Evolutionary conservation across 23 red algal genomes (phyloP), one percentile per base, ranked within the genome.

Genomic region (Gracilaria domingensis): DNA sequence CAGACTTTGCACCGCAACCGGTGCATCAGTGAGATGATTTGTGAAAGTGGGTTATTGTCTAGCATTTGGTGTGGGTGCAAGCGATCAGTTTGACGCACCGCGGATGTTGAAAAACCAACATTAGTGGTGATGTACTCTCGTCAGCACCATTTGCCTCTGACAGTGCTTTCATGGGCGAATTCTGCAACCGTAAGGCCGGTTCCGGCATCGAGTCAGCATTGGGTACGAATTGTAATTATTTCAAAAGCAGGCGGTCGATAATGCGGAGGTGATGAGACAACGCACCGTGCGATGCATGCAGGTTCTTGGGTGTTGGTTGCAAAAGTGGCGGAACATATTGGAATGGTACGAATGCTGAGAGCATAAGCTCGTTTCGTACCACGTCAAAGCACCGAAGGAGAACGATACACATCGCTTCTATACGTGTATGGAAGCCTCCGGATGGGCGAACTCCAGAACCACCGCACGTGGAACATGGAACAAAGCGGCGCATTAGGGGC

Each of bases 21-120:
- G 95, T 8, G 56, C 92, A n/a, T 92, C 95, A 16, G 85, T 94
- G 11, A 91, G 95, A 32, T 98, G 95, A 29, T 98, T 95, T 70
- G 69, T 73, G 12, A 91, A 91, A 8, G 95, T 49, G 5, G 91
- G 95, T 35, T 91, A 92, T 58, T 91, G 95, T 23, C 70, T 95
- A 30, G 85, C 79, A 3, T 79, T 98, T 1, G 95, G 95, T 1
- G 75, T 98, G 32, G 95, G 95, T 51, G 54, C 17, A 79, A 90
- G 29, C 48, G 75, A 8, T 61, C 55, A 28, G 36, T 95, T 17
- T 54, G 80, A 34, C 37, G 79, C 1, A 77, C 92, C 32, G 53
- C 66, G 39, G 79, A 83, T 1, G 47, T 92, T 17, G 92, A 92
- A 7, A 75, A 64, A 18, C 95, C 95, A 18, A 37, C 66, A n/a